Evolutionary conservation across 73 alveolate species (phyloP).

Genomic region (Uronychia setigera): DNA sequence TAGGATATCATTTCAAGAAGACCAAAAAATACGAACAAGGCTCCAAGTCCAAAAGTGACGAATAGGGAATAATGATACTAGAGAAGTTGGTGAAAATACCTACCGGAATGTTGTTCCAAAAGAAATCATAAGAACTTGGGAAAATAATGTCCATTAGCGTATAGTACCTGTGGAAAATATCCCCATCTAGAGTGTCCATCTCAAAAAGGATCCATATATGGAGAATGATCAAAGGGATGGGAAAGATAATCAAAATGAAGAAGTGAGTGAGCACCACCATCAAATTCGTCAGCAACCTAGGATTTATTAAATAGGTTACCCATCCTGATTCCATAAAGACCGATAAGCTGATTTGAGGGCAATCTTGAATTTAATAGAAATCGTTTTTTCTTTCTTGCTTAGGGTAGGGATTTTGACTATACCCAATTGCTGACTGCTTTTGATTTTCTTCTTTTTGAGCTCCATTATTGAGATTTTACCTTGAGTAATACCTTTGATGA

Average conservation of each 20-base stretch:
- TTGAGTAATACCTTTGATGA: conserved; percentile 6
- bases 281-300: background rate
- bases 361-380: background rate
- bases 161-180: background rate
- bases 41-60: background rate
- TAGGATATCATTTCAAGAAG: conserved; percentile 20
- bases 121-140: background rate
- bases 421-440: background rate
- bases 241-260: background rate
- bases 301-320: background rate
- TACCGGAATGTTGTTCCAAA: too few species aligned
- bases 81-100: too few species aligned
- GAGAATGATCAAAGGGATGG: background rate
- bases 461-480: background rate
- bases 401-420: background rate
- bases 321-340: background rate
- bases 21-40: conserved; percentile 1
- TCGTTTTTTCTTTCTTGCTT: background rate
- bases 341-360: background rate
- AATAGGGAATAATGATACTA: too few species aligned
- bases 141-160: background rate
- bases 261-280: background rate
- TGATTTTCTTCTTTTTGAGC: too few species aligned
- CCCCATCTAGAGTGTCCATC: background rate
- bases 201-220: background rate